Evolutionary conservation across 495 filamentous ascomycete species (phyloP).

Genomic region (Lophium mytilinum): DNA sequence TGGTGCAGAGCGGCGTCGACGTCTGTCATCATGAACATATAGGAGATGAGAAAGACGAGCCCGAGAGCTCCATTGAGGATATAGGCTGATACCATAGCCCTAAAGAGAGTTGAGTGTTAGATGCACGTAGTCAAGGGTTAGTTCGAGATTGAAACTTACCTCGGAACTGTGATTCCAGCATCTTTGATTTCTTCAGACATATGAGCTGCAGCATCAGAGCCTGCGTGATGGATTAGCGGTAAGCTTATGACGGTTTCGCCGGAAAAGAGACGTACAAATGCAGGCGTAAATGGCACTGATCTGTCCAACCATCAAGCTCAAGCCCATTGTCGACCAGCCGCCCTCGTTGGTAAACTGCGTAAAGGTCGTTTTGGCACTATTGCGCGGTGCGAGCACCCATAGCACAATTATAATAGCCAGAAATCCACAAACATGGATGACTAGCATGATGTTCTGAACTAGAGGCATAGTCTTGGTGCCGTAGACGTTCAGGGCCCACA

Average conservation of each 20-base stretch:
- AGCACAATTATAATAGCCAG: conserved; percentile 21
- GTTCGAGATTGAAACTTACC: no score
- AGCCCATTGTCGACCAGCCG: conserved; percentile 19
- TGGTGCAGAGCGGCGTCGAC: conserved; percentile 28
- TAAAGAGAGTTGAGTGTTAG: not conserved
- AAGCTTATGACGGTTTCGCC: not conserved
- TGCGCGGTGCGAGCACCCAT: conserved; percentile 17
- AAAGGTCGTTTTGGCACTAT: conserved; percentile 8
- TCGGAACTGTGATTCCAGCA: conserved; percentile 20
- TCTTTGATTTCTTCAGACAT: conserved; percentile 27
- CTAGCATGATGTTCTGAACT: conserved; percentile 24
- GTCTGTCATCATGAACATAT: conserved; percentile 37
- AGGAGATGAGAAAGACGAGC: conserved; percentile 15
- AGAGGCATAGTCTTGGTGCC: conserved; percentile 36
- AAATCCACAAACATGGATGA: conserved; percentile 25
- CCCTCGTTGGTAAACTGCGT: conserved; percentile 14
- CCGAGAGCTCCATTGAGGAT: conserved; percentile 28
- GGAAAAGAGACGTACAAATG: conserved; percentile 18
- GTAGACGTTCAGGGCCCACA: conserved; percentile 44
- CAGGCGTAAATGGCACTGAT: conserved; percentile 40
- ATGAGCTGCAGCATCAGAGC: conserved; percentile 27
- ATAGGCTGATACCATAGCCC: conserved; percentile 25
- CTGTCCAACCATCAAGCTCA: conserved; percentile 46
- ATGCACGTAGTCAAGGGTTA: no score
- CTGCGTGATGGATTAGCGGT: not conserved